A percentile compares a stretch with the other conserved stretches of the same genome.
Conservation (phyloP, 371 early-diverging fungal genomes). For the Blakeslea trispora region DNA sequence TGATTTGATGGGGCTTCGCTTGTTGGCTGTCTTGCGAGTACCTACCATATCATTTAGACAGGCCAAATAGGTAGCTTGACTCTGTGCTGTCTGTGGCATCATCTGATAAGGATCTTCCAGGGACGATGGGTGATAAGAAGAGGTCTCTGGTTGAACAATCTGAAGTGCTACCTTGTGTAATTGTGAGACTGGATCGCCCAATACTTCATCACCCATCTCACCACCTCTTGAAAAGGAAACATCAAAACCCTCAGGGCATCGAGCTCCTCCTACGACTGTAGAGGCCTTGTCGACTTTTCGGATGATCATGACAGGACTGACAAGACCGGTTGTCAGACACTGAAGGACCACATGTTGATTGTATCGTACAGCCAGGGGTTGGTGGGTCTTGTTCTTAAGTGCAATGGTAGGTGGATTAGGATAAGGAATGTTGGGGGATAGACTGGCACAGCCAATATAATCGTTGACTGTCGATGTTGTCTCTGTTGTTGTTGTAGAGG, state of each 20-base stretch:
- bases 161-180: slow-evolving; percentile 91
- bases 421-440: slow-evolving; percentile 41
- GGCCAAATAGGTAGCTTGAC: slow-evolving; percentile 67
- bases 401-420: slow-evolving; percentile 70
- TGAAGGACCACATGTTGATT: slow-evolving; percentile 78
- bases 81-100: slow-evolving; percentile 54
- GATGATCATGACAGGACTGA: slow-evolving; percentile 76
- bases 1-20: slow-evolving; percentile 35
- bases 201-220: slow-evolving; percentile 49
- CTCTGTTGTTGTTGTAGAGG: slow-evolving; percentile 34
- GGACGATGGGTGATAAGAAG: slow-evolving; percentile 21
- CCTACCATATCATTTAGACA: slow-evolving; percentile 81
- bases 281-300: slow-evolving; percentile 80
- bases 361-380: slow-evolving; percentile 71
- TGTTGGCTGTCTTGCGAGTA: slow-evolving; percentile 67
- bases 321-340: slow-evolving; percentile 74
- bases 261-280: slow-evolving; percentile 66
- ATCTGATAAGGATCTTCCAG: slow-evolving; percentile 14
- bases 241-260: slow-evolving; percentile 36
- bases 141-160: slow-evolving; percentile 54
- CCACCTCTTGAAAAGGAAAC: slow-evolving; percentile 59
- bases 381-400: slow-evolving; percentile 44
- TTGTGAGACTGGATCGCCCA: slow-evolving; percentile 79
- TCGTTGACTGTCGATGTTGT: slow-evolving; percentile 41
- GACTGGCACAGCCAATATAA: slow-evolving; percentile 31